Base-by-base conservation (phyloP, 208 protist species). In the Trypanosoma grayi region DNA sequence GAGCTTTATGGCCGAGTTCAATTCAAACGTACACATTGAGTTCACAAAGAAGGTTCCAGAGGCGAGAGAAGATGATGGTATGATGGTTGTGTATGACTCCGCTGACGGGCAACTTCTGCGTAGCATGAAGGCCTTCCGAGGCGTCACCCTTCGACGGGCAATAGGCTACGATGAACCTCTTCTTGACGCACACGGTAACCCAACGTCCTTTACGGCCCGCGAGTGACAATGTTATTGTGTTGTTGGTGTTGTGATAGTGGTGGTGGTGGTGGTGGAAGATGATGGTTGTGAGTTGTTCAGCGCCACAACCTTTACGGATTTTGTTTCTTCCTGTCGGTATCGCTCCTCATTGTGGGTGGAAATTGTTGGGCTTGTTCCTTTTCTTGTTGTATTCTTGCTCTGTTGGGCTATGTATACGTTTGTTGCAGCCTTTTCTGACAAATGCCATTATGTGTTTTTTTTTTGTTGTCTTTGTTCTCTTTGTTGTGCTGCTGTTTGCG, bases 1-100 rank as follows among this genome's bases (percentile, higher is more conserved):
- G 86, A 91, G 82, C 65, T 95, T 88, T 59, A 84, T 95, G 78
- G 53, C 65, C 13, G 85, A 95, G 77, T 93, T 93, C 58, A 66
- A 85, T 63, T 83, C 77, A 27, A 83, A 95, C 41, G 83, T 95
- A 9, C 85, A 95, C 47, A 66, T 95, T 6, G 85, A 95, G 60
- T 75, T 95, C 47, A 80, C 84, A 16, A 51, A 40, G 9, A 31
- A 27, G 24, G 36, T 55, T 0, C 89, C 85, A 44, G 28, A 59
- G 48, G 51, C 52, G n/a, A 28, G 47, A 50, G 13, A 75, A 67
- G 20, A 28, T 43, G 33, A 78, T 70, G 37, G 33, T 27, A 48
- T 59, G 60, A 87, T 89, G 75, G 75, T 67, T 34, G 76, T 95
- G 14, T 95, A 89, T 67, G 60, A 60, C 16, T 55, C 48, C 11